These are phyloP conservation scores for Coniella vitis DNA, from an alignment of 2,329 filamentous ascomycete species.

Conservation along the genomic window DNA sequence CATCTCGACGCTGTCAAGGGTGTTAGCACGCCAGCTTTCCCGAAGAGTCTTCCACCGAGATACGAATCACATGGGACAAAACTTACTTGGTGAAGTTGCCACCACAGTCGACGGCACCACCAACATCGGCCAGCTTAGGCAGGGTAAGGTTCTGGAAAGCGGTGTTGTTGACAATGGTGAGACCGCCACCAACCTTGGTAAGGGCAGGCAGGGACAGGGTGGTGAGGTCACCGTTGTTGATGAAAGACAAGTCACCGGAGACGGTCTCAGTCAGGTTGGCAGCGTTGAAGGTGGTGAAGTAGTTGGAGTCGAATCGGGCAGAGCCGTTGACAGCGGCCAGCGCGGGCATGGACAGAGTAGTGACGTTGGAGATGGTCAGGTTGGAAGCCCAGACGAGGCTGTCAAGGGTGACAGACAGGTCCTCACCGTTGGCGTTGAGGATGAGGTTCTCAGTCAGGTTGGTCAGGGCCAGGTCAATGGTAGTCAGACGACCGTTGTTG, in stretches of 20 bases:
- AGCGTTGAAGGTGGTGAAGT: conserved; percentile 52
- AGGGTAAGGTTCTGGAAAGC: conserved; percentile 60
- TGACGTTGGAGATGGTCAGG: conserved; percentile 77
- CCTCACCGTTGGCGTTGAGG: conserved; percentile 73
- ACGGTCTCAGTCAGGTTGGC: conserved; percentile 66
- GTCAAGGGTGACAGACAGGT: conserved; percentile 65
- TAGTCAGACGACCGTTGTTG: conserved; percentile 79
- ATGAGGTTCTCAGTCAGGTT: conserved; percentile 66
- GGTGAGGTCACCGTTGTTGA: conserved; percentile 53
- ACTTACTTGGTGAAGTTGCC: conserved; percentile 80
- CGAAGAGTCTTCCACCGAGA: neutral
- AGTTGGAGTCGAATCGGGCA: conserved; percentile 78
- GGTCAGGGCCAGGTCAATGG: conserved; percentile 68
- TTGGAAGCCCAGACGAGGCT: conserved; percentile 73
- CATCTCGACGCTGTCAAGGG: conserved; percentile 55
- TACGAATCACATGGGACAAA: neutral
- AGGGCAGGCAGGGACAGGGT: conserved; percentile 74
- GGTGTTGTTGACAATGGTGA: conserved; percentile 89
- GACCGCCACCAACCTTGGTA: conserved; percentile 64
- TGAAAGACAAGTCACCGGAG: conserved; percentile 53
- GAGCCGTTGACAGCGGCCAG: conserved; percentile 69
- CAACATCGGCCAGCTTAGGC: conserved; percentile 59
- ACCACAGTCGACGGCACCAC: conserved; percentile 76
- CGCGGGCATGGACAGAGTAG: conserved; percentile 64
- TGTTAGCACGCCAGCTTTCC: conserved; percentile 24